Evolutionary conservation across 768 basidiomycete species (phyloP), one percentile per base, ranked within the genome.

Genomic region (Fistulinella prunicolor): DNA sequence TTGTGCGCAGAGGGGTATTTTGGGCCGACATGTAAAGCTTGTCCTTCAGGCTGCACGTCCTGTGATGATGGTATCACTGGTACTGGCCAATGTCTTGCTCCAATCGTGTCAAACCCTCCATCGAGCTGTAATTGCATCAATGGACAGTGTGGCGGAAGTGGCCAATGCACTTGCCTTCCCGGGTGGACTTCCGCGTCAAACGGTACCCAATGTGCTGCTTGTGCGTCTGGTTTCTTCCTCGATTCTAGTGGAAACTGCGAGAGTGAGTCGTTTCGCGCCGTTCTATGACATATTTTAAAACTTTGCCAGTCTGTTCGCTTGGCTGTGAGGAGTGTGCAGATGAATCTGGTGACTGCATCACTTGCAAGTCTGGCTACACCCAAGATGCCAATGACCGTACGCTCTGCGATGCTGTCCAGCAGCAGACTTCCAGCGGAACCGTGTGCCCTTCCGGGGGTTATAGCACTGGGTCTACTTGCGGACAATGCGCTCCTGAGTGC

Each of bases 61-160:
- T 94, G 92, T 62, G 86, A 91, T 54, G 82, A 89, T 16, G 91
- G 92, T 6, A 82, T 88, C 35, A 76, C 82, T 0, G 92, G 92
- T 0, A 76, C 81, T 1, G 93, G 93, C 0, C 72, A 73, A 36
- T 95, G 93, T 63, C 73, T 89, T 47, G 64, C 69, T 9, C 65
- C 78, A 4, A 59, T 67, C 0, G 70, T 80, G 23, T 61, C 67
- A 29, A 80, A 83, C 54, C 70, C 74, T 3, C 79, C 86, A 3
- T 76, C 79, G 29, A 76, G 76, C 2, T 95, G 92, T 67, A 86
- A 90, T 59, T 95, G 92, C 60, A 53, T 84, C 42, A 94, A 94
- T 57, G 92, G 92, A 2, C 65, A 80, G 38, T 95, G 92, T 65
- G 77, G 77, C 2, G 54, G 76, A 0, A 77, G 78, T 47, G 83